phyloP scores from a whole-genome alignment of 768 basidiomycete species.

The Galerina marginata region DNA sequence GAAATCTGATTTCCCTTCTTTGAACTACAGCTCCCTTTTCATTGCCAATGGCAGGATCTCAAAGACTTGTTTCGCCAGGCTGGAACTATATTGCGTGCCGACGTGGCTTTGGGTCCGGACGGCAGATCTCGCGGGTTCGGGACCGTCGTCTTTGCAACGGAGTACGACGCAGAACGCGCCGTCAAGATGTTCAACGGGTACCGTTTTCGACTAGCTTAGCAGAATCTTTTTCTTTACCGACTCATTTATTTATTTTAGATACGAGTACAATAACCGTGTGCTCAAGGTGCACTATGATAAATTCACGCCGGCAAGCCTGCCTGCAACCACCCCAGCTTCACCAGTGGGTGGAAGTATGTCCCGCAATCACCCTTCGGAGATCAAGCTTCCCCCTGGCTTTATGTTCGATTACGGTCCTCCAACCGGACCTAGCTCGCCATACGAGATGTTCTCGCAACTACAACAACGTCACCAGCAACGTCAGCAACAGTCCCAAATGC shows the following conservation, averaged over 20 bases:
- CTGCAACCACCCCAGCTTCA: slow-evolving; percentile 1
- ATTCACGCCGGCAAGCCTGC: slow-evolving; percentile 50
- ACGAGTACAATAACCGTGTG: slow-evolving; percentile 84
- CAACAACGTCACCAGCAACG: slow-evolving; percentile 19
- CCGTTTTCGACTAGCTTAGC: slow-evolving; percentile 31
- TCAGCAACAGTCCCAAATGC: slow-evolving; percentile 31
- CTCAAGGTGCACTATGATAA: slow-evolving; percentile 94
- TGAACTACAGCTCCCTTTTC: slow-evolving; percentile 76
- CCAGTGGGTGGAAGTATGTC: slow-evolving; percentile 5
- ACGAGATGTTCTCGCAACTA: slow-evolving; percentile 26
- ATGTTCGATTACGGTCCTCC: slow-evolving; percentile 42
- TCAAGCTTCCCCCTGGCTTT: slow-evolving; percentile 40
- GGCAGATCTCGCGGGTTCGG: slow-evolving; percentile 93
- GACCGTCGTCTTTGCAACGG: slow-evolving; percentile 85
- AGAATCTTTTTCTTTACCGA: slow-evolving; percentile 11
- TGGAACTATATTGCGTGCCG: slow-evolving; percentile 88
- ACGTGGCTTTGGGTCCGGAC: slow-evolving; percentile 87
- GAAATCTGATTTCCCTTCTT: slow-evolving; percentile 43
- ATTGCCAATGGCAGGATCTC: slow-evolving; percentile 97
- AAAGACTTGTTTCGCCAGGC: slow-evolving; percentile 95
- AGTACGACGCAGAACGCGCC: slow-evolving; percentile 84
- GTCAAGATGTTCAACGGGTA: slow-evolving; percentile 92
- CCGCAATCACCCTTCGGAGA: slow-evolving; percentile 29
- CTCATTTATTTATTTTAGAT: slow-evolving; percentile 48
- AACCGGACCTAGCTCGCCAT: slow-evolving; percentile 39